Base-by-base conservation (phyloP, 2,329 filamentous ascomycete species). In the Xylogone sp. region DNA sequence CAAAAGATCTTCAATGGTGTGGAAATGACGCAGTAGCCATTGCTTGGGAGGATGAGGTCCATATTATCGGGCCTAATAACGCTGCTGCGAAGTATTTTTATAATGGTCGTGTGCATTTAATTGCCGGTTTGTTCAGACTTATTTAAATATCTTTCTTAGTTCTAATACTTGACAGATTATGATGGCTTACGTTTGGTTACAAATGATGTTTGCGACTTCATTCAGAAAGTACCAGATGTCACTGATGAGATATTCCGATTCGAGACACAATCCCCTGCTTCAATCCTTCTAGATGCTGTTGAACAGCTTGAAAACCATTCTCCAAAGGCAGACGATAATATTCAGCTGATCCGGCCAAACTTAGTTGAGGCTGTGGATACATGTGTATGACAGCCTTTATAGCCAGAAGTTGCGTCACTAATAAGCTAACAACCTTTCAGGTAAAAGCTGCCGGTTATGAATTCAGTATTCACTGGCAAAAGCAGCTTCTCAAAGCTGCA, bases 31-130 rank as follows among this genome's bases (percentile, higher is more conserved):
- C 92, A 13, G 88, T 94, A 3, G 83, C 96, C 22, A 83, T 99
- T 61, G 92, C 92, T 0, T 99, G 94, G 94, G 94, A 97, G 65
- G 94, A 99, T 65, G 94, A 99, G 68, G 86, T 99, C 3, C 94
- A 97, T 65, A 79, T 99, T 22, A 87, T 99, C 54, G 94, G 93
- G 0, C 90, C 91, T 0, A 87, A 86, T 34, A 90, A 90, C 43
- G 82, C 87, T 9, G 84, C 87, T 4, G 83, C 74, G 42, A 85
- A 83, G 55, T 94, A 91, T 68, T 93, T 91, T 61, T 97, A 97
- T 68, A 91, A 97, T 64, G 89, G 87, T 8, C 86, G 90, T 56
- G 87, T 99, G 12, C 94, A 97, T 68, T 79, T 97, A 2, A 76
- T 97, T 42, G 87, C 91, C 16, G 92, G 95, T 75, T 78, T 81